Percentiles rank a stretch among this genome's conserved stretches.
Conservation (phyloP, 192 early-diverging fungal genomes). For the Phycomyces nitens region DNA sequence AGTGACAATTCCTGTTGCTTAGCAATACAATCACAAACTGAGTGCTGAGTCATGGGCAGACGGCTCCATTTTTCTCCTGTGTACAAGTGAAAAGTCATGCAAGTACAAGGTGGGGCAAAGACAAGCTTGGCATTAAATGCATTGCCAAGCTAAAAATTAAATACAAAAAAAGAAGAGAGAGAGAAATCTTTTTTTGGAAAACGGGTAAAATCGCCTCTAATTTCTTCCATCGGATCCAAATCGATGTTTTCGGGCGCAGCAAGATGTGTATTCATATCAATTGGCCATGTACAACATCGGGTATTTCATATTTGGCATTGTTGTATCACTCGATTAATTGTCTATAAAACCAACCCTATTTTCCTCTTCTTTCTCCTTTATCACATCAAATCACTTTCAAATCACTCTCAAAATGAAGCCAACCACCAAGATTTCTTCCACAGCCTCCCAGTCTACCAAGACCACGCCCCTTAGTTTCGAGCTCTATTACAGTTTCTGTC, state of each 20-base stretch:
- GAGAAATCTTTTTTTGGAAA: too few species aligned
- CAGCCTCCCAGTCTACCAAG: background rate
- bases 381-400: background rate
- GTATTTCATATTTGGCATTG: too few species aligned
- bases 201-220: too few species aligned
- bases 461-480: background rate
- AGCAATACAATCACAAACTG: background rate
- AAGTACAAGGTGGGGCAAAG: too few species aligned
- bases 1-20: background rate
- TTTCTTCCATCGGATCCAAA: too few species aligned
- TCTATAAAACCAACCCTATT: conserved; percentile 3
- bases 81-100: background rate
- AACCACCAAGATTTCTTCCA: background rate
- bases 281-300: too few species aligned
- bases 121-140: too few species aligned
- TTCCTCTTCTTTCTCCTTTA: background rate
- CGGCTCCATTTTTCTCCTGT: background rate
- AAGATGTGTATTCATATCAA: too few species aligned
- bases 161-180: too few species aligned
- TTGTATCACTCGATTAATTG: background rate
- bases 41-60: background rate
- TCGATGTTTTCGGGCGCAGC: too few species aligned
- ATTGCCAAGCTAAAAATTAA: too few species aligned
- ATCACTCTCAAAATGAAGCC: background rate
- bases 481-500: conserved; percentile 8